Conservation (phyloP, 805 yeast genomes). For the Saccharomycopsis malanga region DNA sequence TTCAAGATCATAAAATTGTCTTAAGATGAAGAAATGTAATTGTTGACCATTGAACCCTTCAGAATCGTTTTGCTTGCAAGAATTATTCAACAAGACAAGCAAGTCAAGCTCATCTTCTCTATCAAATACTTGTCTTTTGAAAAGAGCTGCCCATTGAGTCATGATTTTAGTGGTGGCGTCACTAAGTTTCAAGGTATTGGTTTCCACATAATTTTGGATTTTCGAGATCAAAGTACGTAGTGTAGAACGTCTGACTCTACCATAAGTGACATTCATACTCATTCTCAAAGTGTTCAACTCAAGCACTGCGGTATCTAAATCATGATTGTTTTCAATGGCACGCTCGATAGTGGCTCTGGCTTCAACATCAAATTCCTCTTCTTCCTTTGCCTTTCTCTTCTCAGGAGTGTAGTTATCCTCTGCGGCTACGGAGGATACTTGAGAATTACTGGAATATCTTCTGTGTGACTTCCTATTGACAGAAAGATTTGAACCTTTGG, state of each 20-base stretch:
- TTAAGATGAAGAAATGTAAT: conserved; percentile 43
- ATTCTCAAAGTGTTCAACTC: conserved; percentile 92
- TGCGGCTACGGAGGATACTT: conserved; percentile 22
- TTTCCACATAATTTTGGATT: conserved; percentile 64
- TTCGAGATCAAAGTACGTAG: conserved; percentile 62
- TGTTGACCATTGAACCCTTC: conserved; percentile 31
- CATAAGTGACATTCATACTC: conserved; percentile 95
- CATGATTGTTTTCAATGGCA: conserved; percentile 89
- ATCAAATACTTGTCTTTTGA: conserved; percentile 80
- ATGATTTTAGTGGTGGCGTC: conserved; percentile 74
- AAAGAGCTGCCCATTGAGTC: conserved; percentile 73
- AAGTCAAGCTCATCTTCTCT: conserved; percentile 72
- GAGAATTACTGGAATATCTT: conserved; percentile 15
- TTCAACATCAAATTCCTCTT: conserved; percentile 77
- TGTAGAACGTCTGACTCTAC: conserved; percentile 84
- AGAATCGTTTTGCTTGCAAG: conserved; percentile 32
- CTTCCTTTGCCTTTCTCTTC: conserved; percentile 41
- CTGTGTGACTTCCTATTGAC: conserved; percentile 2
- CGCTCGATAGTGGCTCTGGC: conserved; percentile 92
- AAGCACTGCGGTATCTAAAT: conserved; percentile 82
- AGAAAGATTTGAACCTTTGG: background rate
- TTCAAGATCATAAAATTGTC: conserved; percentile 71
- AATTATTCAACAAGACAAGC: conserved; percentile 33
- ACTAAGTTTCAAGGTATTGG: conserved; percentile 69
- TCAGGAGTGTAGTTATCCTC: conserved; percentile 28